These are phyloP conservation scores for Mycena galericulata DNA, from an alignment of 768 basidiomycete species.

Conservation along the genomic window DNA sequence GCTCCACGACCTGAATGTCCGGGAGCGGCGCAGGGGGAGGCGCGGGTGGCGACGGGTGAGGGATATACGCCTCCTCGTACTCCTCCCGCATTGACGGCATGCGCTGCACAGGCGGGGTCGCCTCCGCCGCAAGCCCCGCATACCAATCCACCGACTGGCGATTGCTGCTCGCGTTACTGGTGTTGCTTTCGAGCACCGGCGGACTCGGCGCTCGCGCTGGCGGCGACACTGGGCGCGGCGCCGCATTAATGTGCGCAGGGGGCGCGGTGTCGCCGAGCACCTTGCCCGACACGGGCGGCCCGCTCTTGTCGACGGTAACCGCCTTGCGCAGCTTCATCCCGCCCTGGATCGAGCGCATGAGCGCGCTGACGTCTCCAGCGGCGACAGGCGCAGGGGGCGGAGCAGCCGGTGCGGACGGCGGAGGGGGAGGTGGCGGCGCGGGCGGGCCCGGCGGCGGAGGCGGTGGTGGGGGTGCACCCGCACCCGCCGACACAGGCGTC, in stretches of 20 bases:
- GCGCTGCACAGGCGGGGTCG: constrained; percentile 50
- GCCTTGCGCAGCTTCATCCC: constrained; percentile 80
- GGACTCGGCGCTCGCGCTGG: constrained; percentile 43
- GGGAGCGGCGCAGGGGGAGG: constrained; percentile 59
- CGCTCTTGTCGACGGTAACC: constrained; percentile 88
- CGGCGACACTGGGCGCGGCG: constrained; percentile 58
- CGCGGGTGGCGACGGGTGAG: constrained; percentile 31
- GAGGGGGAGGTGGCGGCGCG: constrained; percentile 43
- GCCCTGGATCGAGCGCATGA: constrained; percentile 84
- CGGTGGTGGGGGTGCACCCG: too few relatives aligned
- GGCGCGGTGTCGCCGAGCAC: constrained; percentile 83
- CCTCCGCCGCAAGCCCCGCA: constrained; percentile 84
- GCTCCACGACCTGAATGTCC: constrained; percentile 67
- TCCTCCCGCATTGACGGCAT: constrained; percentile 71
- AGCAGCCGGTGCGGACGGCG: constrained; percentile 44
- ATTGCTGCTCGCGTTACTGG: constrained; percentile 55
- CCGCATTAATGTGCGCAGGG: constrained; percentile 73
- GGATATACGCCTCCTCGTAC: constrained; percentile 55
- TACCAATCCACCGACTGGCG: constrained; percentile 94
- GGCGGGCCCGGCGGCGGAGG: constrained; percentile 46
- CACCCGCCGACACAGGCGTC: constrained; percentile 48
- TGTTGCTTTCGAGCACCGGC: too few relatives aligned
- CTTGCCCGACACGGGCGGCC: constrained; percentile 72
- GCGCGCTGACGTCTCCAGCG: constrained; percentile 64
- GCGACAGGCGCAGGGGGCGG: constrained; percentile 48